Conservation (phyloP, 257 asterid genomes). For the Petrea volubilis region DNA sequence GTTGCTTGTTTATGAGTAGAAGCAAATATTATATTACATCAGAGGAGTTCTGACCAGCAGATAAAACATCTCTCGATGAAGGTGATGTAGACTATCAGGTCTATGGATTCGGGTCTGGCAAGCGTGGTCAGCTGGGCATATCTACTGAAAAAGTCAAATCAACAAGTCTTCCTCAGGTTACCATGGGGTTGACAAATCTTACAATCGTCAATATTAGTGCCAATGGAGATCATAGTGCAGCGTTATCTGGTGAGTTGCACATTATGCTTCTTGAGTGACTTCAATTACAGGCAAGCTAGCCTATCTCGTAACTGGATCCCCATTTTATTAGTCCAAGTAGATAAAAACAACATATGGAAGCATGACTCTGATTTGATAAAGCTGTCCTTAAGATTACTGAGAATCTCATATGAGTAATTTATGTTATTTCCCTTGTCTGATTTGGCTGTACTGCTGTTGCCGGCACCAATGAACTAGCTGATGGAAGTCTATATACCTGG, state of each 20-base stretch:
- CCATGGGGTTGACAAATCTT: slow-evolving; percentile 54
- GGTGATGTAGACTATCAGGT: slow-evolving; percentile 50
- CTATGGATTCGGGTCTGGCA: slow-evolving; percentile 86
- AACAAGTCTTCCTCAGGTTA: slow-evolving; percentile 56
- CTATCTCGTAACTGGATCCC: neutral
- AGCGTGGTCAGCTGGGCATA: slow-evolving; percentile 88
- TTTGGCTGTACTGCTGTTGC: slow-evolving; percentile 7
- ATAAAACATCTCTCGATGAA: slow-evolving; percentile 20
- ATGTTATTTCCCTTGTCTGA: slow-evolving; percentile 11
- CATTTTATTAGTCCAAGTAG: neutral
- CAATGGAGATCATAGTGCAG: slow-evolving; percentile 98
- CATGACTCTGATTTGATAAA: slow-evolving; percentile 5
- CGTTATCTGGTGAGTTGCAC: slow-evolving; percentile 58
- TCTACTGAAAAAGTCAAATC: slow-evolving; percentile 56
- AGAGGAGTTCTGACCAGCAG: neutral
- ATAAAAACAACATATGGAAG: neutral
- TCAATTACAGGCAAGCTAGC: neutral
- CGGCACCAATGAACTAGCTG: slow-evolving; percentile 35
- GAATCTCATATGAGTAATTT: slow-evolving; percentile 7
- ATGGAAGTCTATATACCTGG: slow-evolving; percentile 71
- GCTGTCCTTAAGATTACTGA: neutral
- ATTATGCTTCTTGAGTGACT: neutral
- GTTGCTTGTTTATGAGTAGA: neutral
- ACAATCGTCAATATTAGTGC: slow-evolving; percentile 45
- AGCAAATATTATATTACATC: neutral